Evolutionary conservation across 2,329 filamentous ascomycete species (phyloP), one percentile per base, ranked within the genome.

Genomic region (Zymoseptoria tritici): DNA sequence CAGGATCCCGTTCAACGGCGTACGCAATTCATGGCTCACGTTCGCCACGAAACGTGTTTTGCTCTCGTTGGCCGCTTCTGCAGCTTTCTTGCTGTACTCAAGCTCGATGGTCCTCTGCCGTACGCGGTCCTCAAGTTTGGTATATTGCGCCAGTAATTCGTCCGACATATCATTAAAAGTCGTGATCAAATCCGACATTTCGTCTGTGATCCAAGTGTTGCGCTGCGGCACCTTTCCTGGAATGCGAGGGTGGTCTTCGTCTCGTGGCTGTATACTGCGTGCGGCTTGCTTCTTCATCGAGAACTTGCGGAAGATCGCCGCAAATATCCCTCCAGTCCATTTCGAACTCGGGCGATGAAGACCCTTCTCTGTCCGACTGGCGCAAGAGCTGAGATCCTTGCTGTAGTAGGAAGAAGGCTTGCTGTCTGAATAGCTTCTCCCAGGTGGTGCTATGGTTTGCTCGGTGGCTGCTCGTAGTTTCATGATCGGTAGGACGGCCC

Each of bases 41-140:
- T 97, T 97, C 19, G 94, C 94, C 64, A 99, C 95, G 77, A 97
- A 97, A 8, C 97, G 80, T 0, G 94, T 97, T 77, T 99, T 99
- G 80, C 90, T 95, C 75, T 96, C 90, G 68, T 96, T 97, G 3
- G 92, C 92, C n/a, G 90, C 89, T 74, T 96, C 92, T 1, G 92
- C 92, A 1, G 91, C 90, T 76, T 91, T 90, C 73, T 96, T 96
- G 77, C 88, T 95, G 62, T 90, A 84, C 70, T 96, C 91, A 0
- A 97, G 79, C 73, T 97, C 89, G 42, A 84, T 84, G 0, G 92
- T 97, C 58, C 92, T 82, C 72, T 92, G 86, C 6, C 84, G 84
- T 0, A 97, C 92, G 67, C 93, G 87, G 59, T 93, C 86, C 72
- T 97, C 92, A 0, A 97, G 79, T 9, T 85, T 86, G 29, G 86